Evolutionary conservation across 2,329 filamentous ascomycete species (phyloP), one percentile per base, ranked within the genome.

Genomic region (Aquanectria penicillioides): DNA sequence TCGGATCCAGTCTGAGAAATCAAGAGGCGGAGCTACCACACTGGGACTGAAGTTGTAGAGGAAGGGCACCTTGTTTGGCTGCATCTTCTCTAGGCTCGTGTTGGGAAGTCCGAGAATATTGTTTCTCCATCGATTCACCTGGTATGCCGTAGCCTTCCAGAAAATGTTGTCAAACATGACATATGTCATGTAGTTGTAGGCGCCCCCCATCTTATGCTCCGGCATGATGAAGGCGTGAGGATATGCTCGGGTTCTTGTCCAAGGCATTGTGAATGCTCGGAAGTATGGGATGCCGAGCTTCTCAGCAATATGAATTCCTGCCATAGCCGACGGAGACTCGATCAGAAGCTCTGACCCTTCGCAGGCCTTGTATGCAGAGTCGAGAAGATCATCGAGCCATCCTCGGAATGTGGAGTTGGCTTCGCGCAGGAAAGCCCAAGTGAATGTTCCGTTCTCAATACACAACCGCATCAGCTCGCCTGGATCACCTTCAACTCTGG

Each of bases 361-460:
- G 70, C 94, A 98, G 1, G 93, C 93, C 37, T 79, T 76, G 88
- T 91, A 98, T 0, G 93, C 89, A 13, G 93, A 94, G 13, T 83
- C 84, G 29, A 97, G 86, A 18, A 99, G 84, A 37, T 93, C 91
- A 68, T 98, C 94, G 15, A 99, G 88, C 94, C 95, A 99, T n/a
- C 88, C 90, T 51, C 95, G 90, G 77, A 98, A 97, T 67, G 92
- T 94, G 6, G 85, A 82, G 57, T 91, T 94, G 31, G 94, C 94
- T 74, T 97, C 94, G 58, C 86, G 89, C 53, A 99, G 80, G 75
- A 99, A 99, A 1, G 92, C 89, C 69, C 91, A 91, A 0, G 95
- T 98, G 72, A 99, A 99, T 78, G 97, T 98, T 69, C 95, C 95
- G 71, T 98, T 93, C 73, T 98, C 93, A 44, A 98, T 94, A 71